phyloP scores from a whole-genome alignment of 805 yeast genomes.

The Pichia exigua region DNA sequence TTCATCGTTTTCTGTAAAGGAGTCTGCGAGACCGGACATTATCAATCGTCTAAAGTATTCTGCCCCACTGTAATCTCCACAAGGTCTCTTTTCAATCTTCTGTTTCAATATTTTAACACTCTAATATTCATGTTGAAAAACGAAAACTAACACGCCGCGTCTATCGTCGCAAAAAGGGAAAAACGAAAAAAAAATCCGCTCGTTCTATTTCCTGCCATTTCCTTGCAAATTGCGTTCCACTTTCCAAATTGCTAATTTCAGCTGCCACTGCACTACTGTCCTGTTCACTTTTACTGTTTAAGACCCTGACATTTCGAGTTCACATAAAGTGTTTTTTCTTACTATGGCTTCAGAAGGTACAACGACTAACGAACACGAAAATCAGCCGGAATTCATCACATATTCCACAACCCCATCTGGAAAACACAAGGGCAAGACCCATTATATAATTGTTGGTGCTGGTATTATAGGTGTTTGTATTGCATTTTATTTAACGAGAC shows the following conservation, averaged over 20 bases:
- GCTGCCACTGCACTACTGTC: background rate
- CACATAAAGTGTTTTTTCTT: too few species aligned
- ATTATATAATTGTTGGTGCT: slow-evolving; percentile 83
- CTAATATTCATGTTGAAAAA: background rate
- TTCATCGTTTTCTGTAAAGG: slow-evolving; percentile 9
- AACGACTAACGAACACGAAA: slow-evolving; percentile 5
- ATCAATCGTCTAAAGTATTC: background rate
- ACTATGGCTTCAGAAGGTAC: background rate
- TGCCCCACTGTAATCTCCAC: too few species aligned
- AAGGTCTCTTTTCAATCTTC: too few species aligned
- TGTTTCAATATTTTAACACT: too few species aligned
- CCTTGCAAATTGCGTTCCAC: background rate
- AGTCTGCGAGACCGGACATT: slow-evolving; percentile 8
- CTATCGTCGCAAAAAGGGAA: background rate
- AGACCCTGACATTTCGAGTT: background rate
- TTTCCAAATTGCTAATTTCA: background rate
- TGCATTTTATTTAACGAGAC: slow-evolving; percentile 80
- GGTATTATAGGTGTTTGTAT: slow-evolving; percentile 96
- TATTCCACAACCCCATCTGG: slow-evolving; percentile 38
- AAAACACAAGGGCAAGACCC: slow-evolving; percentile 53
- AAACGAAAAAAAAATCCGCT: background rate
- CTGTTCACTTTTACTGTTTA: background rate
- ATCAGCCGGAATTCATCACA: slow-evolving; percentile 23
- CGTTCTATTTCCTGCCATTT: background rate
- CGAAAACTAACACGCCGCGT: background rate